Conservation (phyloP, 1,284 basidiomycete genomes). For the Tilletia caries region DNA sequence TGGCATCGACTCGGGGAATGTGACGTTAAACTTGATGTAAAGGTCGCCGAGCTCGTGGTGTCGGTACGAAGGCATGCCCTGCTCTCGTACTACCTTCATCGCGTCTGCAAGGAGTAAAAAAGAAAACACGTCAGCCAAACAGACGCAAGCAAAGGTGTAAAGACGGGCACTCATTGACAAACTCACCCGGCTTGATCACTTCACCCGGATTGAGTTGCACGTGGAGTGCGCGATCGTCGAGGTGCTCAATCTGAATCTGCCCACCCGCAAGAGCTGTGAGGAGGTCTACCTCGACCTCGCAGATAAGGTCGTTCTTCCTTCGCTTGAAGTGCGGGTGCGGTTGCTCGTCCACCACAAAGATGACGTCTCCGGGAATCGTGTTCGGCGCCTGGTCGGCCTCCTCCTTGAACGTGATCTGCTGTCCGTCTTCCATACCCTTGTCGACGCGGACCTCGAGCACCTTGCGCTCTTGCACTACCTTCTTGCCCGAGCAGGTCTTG, state of each 20-base stretch:
- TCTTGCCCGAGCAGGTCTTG: slow-evolving; percentile 90
- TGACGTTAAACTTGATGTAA: slow-evolving; percentile 80
- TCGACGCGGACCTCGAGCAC: slow-evolving; percentile 98
- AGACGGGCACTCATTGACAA: not conserved
- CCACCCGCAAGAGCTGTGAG: slow-evolving; percentile 92
- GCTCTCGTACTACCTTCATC: slow-evolving; percentile 83
- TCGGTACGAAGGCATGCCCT: slow-evolving; percentile 97
- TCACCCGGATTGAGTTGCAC: slow-evolving; percentile 80
- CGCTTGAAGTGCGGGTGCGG: slow-evolving; percentile 86
- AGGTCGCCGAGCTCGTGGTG: slow-evolving; percentile 96
- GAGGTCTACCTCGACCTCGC: slow-evolving; percentile 84
- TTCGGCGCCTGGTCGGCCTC: slow-evolving; percentile 95
- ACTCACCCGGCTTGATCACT: slow-evolving; percentile 83
- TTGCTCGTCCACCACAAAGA: slow-evolving; percentile 96
- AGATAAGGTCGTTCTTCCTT: slow-evolving; percentile 86
- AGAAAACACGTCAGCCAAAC: slow-evolving; percentile 20
- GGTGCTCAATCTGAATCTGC: slow-evolving; percentile 82
- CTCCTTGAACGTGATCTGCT: slow-evolving; percentile 89
- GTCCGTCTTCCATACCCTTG: slow-evolving; percentile 98
- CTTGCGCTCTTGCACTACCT: slow-evolving; percentile 91
- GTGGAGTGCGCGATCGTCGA: slow-evolving; percentile 84
- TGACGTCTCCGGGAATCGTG: slow-evolving; percentile 87
- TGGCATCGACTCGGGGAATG: slow-evolving; percentile 82
- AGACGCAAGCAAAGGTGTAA: not conserved
- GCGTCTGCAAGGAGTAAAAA: slow-evolving; percentile 61